A percentile compares a stretch with the other conserved stretches of the same genome.
These are phyloP conservation scores for Euphorbia lathyris DNA, from an alignment of 345 rosid genomes.

Conservation along the genomic window DNA sequence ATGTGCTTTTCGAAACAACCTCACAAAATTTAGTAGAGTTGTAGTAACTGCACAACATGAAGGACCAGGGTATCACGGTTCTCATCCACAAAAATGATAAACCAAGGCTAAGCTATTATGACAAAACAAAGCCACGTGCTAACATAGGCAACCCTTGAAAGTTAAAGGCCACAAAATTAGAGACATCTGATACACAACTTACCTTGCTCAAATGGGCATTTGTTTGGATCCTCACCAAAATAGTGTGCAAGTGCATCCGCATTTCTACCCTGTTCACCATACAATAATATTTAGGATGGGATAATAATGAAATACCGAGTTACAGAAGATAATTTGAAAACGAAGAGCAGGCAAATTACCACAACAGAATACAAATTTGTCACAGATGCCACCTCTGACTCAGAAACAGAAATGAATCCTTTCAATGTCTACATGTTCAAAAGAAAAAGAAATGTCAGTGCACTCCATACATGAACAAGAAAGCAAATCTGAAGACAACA, in stretches of 20 bases:
- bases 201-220: conserved; percentile 99
- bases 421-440: conserved; percentile 55
- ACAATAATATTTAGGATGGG: conserved; percentile 10
- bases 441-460: conserved; percentile 16
- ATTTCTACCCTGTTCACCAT: conserved; percentile 77
- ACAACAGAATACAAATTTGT: conserved; percentile 75
- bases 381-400: conserved; percentile 73
- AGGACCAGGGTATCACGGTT: conserved; percentile 9
- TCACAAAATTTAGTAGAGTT: conserved; percentile 80
- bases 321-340: neutral
- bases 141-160: neutral
- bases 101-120: neutral
- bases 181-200: neutral
- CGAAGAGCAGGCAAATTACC: conserved; percentile 48
- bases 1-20: conserved; percentile 85
- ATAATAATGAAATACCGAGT: conserved; percentile 2
- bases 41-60: conserved; percentile 64
- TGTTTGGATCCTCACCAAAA: conserved; percentile 96
- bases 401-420: conserved; percentile 70
- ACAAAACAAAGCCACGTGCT: too few species aligned
- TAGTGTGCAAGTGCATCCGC: conserved; percentile 96
- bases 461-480: neutral
- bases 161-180: neutral
- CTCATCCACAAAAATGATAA: neutral
- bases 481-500: neutral